These are phyloP conservation scores for Clavariopsis aquatica DNA, from an alignment of 495 filamentous ascomycete genomes.

Conservation along the genomic window DNA sequence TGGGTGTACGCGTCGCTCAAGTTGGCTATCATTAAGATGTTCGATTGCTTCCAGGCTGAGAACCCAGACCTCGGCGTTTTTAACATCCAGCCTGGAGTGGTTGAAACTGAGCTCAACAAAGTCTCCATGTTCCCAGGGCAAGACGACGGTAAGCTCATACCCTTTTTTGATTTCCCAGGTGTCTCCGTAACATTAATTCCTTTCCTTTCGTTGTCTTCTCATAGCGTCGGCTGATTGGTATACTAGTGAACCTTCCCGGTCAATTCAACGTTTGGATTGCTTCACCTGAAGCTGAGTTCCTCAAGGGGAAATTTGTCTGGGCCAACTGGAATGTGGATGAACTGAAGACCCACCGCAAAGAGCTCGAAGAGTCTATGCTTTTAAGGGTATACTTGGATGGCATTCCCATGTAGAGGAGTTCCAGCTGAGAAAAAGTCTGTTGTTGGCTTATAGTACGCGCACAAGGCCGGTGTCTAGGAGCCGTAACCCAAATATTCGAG, in stretches of 20 bases:
- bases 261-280: constrained; percentile 54
- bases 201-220: constrained; percentile 9
- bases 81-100: constrained; percentile 52
- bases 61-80: constrained; percentile 49
- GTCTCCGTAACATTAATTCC: background rate
- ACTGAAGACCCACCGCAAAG: constrained; percentile 47
- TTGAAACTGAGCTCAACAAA: constrained; percentile 49
- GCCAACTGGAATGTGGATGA: constrained; percentile 60
- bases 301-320: constrained; percentile 54
- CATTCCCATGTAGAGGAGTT: constrained; percentile 13
- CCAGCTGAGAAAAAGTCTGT: background rate
- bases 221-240: constrained; percentile 12
- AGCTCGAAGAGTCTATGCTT: constrained; percentile 43
- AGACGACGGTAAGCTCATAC: constrained; percentile 37
- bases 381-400: constrained; percentile 13
- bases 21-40: constrained; percentile 47
- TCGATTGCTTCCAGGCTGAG: constrained; percentile 43
- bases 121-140: constrained; percentile 2
- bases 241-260: constrained; percentile 47
- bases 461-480: background rate
- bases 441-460: background rate
- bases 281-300: constrained; percentile 51
- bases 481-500: background rate
- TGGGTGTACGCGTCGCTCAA: constrained; percentile 48
- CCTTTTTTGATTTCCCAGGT: background rate